Evolutionary conservation across 225 moss, liverwort and hornwort genomes (phyloP), one percentile per base, ranked within the genome.

Genomic region (Anthoceros angustus): DNA sequence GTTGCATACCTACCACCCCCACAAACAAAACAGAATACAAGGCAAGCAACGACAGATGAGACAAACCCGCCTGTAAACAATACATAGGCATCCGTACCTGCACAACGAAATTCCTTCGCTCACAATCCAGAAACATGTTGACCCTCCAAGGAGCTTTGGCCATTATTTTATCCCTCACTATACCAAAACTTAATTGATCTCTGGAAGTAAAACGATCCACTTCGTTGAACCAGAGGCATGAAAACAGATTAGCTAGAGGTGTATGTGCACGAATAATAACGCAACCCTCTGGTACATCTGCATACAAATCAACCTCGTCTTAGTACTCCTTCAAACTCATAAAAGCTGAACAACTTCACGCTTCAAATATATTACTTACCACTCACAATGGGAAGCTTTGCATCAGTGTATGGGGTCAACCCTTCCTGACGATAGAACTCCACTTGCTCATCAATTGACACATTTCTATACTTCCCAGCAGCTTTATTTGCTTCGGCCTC

Each of bases 401-500:
- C 70, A 6, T 16, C 18, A 8, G 75, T 78, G 76, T 86, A 98
- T 0, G 91, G 77, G 2, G 76, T 78, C 77, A 98, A 25, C 6
- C 98, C 98, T 64, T 98, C 98, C 9, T 24, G 41, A 14, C 84
- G 73, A 49, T 98, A 98, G 62, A 98, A 87, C 6, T 75, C 68
- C 42, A 92, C 76, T 73, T 98, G 98, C 8, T 63, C 77, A 64
- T 98, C 89, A 41, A 98, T 92, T 10, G 87, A 84, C 41, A 68
- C 76, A 72, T 98, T 98, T 60, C 78, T 76, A 65, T 98, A 98
- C 65, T 98, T 98, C 7, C 78, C 89, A 5, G 89, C 98, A 7
- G 85, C 90, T 77, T 98, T 98, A 66, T 98, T 98, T 3, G 98
- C 98, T 70, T 87, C 87, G 8, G 98, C 98, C 69, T 98, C 98